Conservation (phyloP, 2,329 filamentous ascomycete genomes). For the Neofusicoccum umdonicola region DNA sequence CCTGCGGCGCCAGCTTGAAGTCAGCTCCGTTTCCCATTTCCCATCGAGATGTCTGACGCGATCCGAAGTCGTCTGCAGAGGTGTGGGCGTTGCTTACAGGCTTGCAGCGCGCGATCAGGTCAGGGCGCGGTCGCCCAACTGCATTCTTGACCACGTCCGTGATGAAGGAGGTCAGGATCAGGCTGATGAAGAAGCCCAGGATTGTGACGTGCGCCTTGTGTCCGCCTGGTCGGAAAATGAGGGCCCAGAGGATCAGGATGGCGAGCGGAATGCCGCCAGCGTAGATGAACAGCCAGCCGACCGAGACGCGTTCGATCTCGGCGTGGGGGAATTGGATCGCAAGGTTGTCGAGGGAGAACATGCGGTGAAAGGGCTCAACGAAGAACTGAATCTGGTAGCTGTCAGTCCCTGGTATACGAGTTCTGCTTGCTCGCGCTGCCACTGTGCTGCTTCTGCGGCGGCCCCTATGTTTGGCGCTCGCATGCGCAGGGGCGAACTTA, state of each 20-base stretch:
- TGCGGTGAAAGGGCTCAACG: constrained; percentile 84
- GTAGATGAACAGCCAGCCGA: constrained; percentile 77
- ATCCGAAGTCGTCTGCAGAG: background rate
- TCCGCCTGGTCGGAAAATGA: constrained; percentile 58
- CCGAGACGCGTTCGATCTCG: constrained; percentile 75
- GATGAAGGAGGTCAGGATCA: constrained; percentile 76
- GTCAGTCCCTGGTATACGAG: background rate
- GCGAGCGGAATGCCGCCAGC: constrained; percentile 69
- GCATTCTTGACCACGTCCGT: constrained; percentile 88
- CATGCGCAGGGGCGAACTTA: constrained; percentile 38
- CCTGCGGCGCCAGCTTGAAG: constrained; percentile 16
- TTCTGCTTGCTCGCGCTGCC: constrained; percentile 20
- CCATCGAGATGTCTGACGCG: too few relatives aligned
- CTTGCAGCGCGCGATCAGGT: constrained; percentile 83
- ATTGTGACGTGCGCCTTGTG: constrained; percentile 86
- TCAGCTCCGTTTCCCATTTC: background rate
- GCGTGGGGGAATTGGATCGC: constrained; percentile 85
- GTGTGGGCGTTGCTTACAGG: constrained; percentile 48
- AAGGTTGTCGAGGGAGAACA: constrained; percentile 86
- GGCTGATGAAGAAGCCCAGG: constrained; percentile 71
- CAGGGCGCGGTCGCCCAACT: constrained; percentile 78
- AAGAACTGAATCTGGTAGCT: constrained; percentile 60
- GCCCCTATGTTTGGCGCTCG: background rate
- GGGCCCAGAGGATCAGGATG: constrained; percentile 65
- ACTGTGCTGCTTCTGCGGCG: background rate